Evolutionary conservation across 768 basidiomycete genomes (phyloP), one percentile per base, ranked within the genome.

Genomic region (Leccinum disarticulatum): DNA sequence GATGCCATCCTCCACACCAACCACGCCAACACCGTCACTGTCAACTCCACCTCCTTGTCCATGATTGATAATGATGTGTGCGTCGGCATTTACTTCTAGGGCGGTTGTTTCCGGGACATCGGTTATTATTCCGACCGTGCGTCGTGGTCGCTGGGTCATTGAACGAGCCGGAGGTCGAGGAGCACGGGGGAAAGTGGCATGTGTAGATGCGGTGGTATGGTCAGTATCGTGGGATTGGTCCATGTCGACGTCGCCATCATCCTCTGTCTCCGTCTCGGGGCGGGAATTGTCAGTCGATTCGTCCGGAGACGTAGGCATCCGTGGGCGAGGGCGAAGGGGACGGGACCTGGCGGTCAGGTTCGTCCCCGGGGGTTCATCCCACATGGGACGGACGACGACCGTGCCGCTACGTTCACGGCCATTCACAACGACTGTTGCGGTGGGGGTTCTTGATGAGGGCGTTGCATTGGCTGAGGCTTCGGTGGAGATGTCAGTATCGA

Each of bases 241-340:
- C 77, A 83, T 82, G 54, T 83, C 83, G 2, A 78, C 80, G 55
- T 90, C 89, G 27, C 80, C 86, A 50, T 90, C 89, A 53, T 89
- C 88, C 69, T 95, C 91, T 0, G 89, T 87, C 74, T 92, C 90
- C 0, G 88, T 87, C 58, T 89, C 87, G 0, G 86, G 79, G 13
- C 87, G 77, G 0, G 86, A 85, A n/a, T 78, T 81, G 33, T 78
- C 77, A 0, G 79, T 77, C 1, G 79, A 79, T 54, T 74, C 71
- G 13, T 78, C 76, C 6, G 80, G 79, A 1, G 81, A 81, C 5
- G 66, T 75, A 41, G 69, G 68, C 41, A 74, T 61, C 54, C 69
- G 64, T 55, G 66, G 55, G 15, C 73, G 77, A 25, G 70, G 52
- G 35, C 77, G 70, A 60, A 64, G 62, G 19, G 66, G 58, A 48